Base-by-base conservation (phyloP, 345 rosid species). In the Arabidopsis suecica region DNA sequence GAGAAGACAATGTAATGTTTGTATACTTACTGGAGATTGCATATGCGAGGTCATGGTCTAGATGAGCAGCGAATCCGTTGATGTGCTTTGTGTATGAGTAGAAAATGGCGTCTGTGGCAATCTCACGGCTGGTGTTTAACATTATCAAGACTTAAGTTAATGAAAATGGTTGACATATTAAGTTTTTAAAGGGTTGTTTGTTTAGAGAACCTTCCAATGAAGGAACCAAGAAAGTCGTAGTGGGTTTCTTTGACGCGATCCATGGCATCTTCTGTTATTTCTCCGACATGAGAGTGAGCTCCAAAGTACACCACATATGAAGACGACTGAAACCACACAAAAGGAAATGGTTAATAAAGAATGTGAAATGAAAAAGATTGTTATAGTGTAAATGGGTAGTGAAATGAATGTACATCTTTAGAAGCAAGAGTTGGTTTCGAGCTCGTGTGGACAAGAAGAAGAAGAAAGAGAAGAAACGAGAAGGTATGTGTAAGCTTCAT, bases 231-330 rank as follows among this genome's bases (percentile, higher is more conserved):
- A 74, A 93, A 84, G 59, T 85, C 71, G 41, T 78, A 71, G 62
- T 93, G 97, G 34, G 91, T 83, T 47, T 85, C 79, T 0, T 69
- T 86, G 20, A 83, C 94, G 5, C 38, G 81, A 32, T 79, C 76
- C 22, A 81, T 68, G 16, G 79, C 80, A 50, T 74, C 83, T 34
- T 79, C 36, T 7, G 89, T 74, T 5, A 78, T 59, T 20, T 78
- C 81, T 14, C 69, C 73, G 23, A 83, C 83, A 62, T 84, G 96
- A 9, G 79, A 81, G 73, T 93, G 93, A n/a, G 77, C 82, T 74
- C 98, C 98, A 69, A 91, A 64, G 88, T 93, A 93, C 23, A 93
- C 93, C 33, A 89, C 84, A 70, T 84, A 91, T 3, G 97, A 73
- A 86, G 85, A 28, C 9, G 40, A 22, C 53, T 42, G 63, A 23